These are phyloP conservation scores for Diospyros lotus DNA, from an alignment of 148 eudicot genomes.

Conservation along the genomic window DNA sequence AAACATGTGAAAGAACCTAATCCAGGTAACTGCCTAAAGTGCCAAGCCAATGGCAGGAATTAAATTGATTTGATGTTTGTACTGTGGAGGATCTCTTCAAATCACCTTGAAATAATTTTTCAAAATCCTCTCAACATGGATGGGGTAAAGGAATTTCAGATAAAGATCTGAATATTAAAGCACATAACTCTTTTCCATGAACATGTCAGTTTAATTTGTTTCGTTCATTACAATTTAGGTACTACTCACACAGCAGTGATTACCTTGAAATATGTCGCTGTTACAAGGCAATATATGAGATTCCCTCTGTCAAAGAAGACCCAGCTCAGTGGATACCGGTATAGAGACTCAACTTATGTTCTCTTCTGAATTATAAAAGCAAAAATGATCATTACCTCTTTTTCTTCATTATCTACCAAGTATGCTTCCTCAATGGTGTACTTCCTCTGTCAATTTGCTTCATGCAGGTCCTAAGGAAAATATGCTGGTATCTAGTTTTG, in stretches of 20 bases:
- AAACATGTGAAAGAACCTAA: too few species aligned
- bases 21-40: too few species aligned
- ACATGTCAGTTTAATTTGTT: not conserved
- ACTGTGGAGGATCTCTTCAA: not conserved
- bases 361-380: not conserved
- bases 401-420: not conserved
- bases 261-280: slow-evolving; percentile 86
- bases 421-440: not conserved
- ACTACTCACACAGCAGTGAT: slow-evolving; percentile 52
- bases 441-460: not conserved
- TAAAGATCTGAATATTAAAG: too few species aligned
- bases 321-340: slow-evolving; percentile 79
- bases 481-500: slow-evolving; percentile 87
- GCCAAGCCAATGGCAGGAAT: too few species aligned
- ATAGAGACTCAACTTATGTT: slow-evolving; percentile 9
- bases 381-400: not conserved
- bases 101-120: too few species aligned
- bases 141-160: too few species aligned
- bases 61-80: not conserved
- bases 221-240: not conserved
- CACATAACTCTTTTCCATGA: not conserved
- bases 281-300: slow-evolving; percentile 85
- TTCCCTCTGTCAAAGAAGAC: slow-evolving; percentile 66
- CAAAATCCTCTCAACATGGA: too few species aligned
- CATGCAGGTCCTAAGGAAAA: slow-evolving; percentile 73